phyloP scores from a whole-genome alignment of 2,329 filamentous ascomycete species.

The Alternaria sp. region DNA sequence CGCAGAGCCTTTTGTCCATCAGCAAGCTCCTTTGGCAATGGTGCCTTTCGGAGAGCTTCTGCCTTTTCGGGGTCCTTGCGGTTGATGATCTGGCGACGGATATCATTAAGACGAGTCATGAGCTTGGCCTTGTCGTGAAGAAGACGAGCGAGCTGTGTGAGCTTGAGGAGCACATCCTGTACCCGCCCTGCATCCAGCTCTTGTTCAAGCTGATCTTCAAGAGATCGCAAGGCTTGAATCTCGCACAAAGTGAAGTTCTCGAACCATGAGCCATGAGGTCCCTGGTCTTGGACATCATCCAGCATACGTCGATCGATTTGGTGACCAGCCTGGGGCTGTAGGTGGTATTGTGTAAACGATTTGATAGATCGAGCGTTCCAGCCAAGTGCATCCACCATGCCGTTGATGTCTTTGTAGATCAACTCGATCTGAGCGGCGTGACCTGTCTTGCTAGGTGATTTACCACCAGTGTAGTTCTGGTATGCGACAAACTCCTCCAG shows the following conservation, averaged over 20 bases:
- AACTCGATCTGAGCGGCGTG: conserved; percentile 57
- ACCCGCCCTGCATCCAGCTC: conserved; percentile 73
- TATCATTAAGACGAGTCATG: conserved; percentile 73
- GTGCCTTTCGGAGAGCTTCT: conserved; percentile 70
- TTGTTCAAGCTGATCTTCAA: conserved; percentile 68
- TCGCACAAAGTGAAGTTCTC: conserved; percentile 79
- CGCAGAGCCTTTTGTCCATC: conserved; percentile 85
- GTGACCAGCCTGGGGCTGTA: conserved; percentile 52
- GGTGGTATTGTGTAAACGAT: conserved; percentile 70
- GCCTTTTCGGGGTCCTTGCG: conserved; percentile 71
- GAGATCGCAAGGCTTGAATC: conserved; percentile 68
- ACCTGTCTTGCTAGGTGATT: conserved; percentile 48
- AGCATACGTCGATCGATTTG: conserved; percentile 70
- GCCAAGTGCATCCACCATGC: conserved; percentile 92
- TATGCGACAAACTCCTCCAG: conserved; percentile 72
- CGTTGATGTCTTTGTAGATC: conserved; percentile 80
- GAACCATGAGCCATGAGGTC: conserved; percentile 54
- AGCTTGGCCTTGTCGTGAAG: conserved; percentile 74
- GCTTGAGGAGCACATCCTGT: conserved; percentile 70
- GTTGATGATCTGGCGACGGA: conserved; percentile 76
- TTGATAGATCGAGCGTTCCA: conserved; percentile 76
- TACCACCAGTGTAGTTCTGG: conserved; percentile 52
- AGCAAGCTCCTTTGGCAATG: conserved; percentile 83
- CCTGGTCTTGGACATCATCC: conserved; percentile 47
- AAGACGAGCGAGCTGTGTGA: conserved; percentile 71